Evolutionary conservation across 2,329 filamentous ascomycete genomes (phyloP).

Genomic region (Plectosphaerella cucumerina): DNA sequence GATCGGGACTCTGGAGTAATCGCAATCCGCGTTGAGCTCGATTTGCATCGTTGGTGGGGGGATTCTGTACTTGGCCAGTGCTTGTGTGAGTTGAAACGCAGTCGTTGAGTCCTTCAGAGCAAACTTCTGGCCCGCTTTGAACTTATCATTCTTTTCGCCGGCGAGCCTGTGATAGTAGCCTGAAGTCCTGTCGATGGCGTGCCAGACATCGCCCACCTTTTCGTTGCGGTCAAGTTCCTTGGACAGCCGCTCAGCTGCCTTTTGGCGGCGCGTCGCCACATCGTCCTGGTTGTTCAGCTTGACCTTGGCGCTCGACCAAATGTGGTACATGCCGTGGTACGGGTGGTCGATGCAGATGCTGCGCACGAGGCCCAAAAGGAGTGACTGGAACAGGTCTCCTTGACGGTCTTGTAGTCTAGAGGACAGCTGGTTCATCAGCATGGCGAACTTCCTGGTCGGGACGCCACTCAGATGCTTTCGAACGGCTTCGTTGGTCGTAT

Average conservation of each 20-base stretch:
- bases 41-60: conserved; percentile 90
- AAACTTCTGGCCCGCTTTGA: conserved; percentile 65
- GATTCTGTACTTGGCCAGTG: conserved; percentile 62
- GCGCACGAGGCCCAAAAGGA: conserved; percentile 70
- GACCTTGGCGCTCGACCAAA: conserved; percentile 76
- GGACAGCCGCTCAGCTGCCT: conserved; percentile 67
- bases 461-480: conserved; percentile 66
- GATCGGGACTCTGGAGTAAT: conserved; percentile 75
- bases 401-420: conserved; percentile 75
- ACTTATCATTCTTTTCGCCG: conserved; percentile 58
- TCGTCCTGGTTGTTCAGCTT: conserved; percentile 69
- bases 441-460: conserved; percentile 85
- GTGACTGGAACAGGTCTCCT: conserved; percentile 65
- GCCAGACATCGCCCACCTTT: conserved; percentile 56
- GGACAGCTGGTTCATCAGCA: conserved; percentile 91
- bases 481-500: conserved; percentile 74
- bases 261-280: conserved; percentile 67
- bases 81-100: conserved; percentile 59
- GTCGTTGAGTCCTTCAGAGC: conserved; percentile 58
- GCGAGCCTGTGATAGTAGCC: conserved; percentile 62
- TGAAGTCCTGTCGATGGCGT: conserved; percentile 69
- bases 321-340: conserved; percentile 95
- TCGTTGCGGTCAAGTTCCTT: conserved; percentile 53
- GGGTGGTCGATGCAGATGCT: conserved; percentile 90
- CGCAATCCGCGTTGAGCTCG: conserved; percentile 63